phyloP scores from a whole-genome alignment of 2,329 filamentous ascomycete genomes.

The Epichloe typhina region DNA sequence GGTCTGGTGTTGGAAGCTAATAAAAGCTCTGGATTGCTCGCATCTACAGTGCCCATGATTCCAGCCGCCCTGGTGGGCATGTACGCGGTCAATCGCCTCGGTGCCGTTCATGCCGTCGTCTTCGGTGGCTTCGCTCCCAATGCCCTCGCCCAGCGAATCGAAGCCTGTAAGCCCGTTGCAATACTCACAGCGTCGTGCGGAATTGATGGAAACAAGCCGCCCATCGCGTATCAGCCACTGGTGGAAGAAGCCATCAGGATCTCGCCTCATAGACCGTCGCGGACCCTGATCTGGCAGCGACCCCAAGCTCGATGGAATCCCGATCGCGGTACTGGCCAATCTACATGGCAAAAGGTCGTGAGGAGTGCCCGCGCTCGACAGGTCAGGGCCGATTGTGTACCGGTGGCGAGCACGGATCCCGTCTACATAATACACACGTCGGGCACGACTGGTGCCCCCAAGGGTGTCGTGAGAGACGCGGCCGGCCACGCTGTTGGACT shows the following conservation, averaged over 20 bases:
- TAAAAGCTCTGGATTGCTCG: not conserved
- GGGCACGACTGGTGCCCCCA: constrained; percentile 69
- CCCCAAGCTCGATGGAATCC: constrained; percentile 63
- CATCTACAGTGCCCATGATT: constrained; percentile 73
- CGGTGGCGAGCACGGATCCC: constrained; percentile 63
- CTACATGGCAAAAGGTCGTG: constrained; percentile 68
- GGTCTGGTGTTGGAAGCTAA: constrained; percentile 3
- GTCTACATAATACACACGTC: constrained; percentile 90
- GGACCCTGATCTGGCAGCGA: constrained; percentile 73
- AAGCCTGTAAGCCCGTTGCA: constrained; percentile 60
- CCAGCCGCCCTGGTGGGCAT: constrained; percentile 79
- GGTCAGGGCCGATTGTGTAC: constrained; percentile 59
- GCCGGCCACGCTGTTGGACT: constrained; percentile 81
- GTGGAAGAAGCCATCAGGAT: constrained; percentile 59
- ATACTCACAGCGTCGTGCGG: constrained; percentile 87
- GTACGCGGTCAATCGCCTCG: constrained; percentile 66
- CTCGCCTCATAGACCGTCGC: constrained; percentile 56
- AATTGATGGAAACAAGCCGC: constrained; percentile 73
- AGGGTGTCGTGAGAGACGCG: constrained; percentile 71
- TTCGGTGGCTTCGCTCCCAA: constrained; percentile 82
- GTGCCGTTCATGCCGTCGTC: constrained; percentile 81
- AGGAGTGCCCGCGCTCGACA: constrained; percentile 55
- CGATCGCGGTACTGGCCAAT: constrained; percentile 52
- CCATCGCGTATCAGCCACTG: constrained; percentile 63
- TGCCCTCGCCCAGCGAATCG: constrained; percentile 78